A percentile compares a stretch with the other conserved stretches of the same genome.
These are phyloP conservation scores for Hymenoscyphus fructigenus DNA, from an alignment of 2,329 filamentous ascomycete genomes.

Conservation along the genomic window DNA sequence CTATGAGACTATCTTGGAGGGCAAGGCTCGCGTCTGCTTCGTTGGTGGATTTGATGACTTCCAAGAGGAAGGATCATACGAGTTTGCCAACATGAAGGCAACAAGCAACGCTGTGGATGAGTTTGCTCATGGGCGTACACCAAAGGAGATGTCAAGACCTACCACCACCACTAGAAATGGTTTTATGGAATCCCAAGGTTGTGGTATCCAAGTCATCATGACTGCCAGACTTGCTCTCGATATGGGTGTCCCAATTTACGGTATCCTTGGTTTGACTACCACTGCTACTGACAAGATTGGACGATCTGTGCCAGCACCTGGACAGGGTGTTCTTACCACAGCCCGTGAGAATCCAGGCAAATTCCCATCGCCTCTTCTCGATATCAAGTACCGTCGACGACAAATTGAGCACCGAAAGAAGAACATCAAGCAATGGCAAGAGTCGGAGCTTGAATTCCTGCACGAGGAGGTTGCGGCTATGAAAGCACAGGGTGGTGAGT, in stretches of 20 bases:
- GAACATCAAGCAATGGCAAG: conserved; percentile 95
- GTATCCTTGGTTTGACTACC: conserved; percentile 87
- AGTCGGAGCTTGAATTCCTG: conserved; percentile 88
- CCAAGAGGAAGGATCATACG: conserved; percentile 97
- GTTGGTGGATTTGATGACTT: conserved; percentile 99
- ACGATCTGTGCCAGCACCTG: conserved; percentile 92
- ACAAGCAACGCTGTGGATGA: conserved; percentile 98
- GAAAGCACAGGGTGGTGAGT: conserved; percentile 72
- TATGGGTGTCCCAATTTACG: conserved; percentile 98
- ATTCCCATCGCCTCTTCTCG: conserved; percentile 91
- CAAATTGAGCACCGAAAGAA: conserved; percentile 92
- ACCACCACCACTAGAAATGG: conserved; percentile 95
- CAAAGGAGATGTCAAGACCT: conserved; percentile 95
- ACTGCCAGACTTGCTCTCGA: conserved; percentile 92
- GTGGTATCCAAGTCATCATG: conserved; percentile 98
- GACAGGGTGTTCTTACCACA: conserved; percentile 93
- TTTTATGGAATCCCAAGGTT: conserved; percentile 99
- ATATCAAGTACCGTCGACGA: conserved; percentile 95
- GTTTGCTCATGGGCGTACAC: conserved; percentile 90
- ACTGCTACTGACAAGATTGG: conserved; percentile 99
- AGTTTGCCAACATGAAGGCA: conserved; percentile 99
- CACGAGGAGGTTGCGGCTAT: conserved; percentile 91
- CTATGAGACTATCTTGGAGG: conserved; percentile 97
- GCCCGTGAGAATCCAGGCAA: conserved; percentile 88
- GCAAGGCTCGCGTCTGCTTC: conserved; percentile 95